Conservation (phyloP, 1,139 yeast genomes). For the Yamadazyma epiphylla region DNA sequence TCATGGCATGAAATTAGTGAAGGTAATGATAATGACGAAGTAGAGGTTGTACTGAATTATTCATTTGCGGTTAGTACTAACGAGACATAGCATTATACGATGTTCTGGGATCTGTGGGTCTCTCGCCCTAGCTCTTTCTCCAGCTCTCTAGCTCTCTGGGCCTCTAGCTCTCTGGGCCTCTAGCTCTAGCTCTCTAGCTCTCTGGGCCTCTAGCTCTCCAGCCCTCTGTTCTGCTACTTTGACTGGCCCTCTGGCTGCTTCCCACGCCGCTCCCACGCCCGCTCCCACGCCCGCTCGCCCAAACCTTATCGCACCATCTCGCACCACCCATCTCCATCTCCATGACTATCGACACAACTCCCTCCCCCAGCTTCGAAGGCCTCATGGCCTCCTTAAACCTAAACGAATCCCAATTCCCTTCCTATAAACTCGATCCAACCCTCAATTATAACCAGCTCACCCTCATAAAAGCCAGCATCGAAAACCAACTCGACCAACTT, state of each 20-base stretch:
- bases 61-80: conserved; percentile 38
- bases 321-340: neutral
- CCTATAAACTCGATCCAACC: conserved; percentile 10
- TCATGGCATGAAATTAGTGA: conserved; percentile 73
- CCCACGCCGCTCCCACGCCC: too few species aligned
- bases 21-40: conserved; percentile 53
- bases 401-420: conserved; percentile 7
- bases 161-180: too few species aligned
- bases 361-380: conserved; percentile 27
- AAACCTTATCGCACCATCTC: neutral
- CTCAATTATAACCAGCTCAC: conserved; percentile 26
- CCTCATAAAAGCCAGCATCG: conserved; percentile 27
- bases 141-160: too few species aligned
- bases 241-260: too few species aligned
- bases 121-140: too few species aligned
- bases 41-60: conserved; percentile 40
- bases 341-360: conserved; percentile 15
- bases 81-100: neutral
- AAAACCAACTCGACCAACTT: conserved; percentile 26
- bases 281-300: neutral
- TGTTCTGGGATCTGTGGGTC: too few species aligned
- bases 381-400: conserved; percentile 37
- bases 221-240: too few species aligned
- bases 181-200: too few species aligned
- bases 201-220: too few species aligned